These are phyloP conservation scores for Blepharisma undulans DNA, from an alignment of 169 alveolate species.

Conservation along the genomic window DNA sequence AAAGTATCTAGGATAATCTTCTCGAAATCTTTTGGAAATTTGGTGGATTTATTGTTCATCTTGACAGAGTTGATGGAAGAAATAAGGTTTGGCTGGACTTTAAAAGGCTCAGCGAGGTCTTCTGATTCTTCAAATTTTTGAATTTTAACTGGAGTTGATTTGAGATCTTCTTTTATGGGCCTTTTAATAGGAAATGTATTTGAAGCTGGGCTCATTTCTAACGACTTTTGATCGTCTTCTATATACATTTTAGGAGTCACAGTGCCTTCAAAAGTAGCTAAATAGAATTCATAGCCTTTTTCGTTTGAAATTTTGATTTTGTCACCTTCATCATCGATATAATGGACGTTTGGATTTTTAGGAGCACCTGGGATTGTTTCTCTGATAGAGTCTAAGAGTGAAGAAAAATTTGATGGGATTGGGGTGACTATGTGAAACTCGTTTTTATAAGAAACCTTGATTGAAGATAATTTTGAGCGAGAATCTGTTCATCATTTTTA, in stretches of 20 bases:
- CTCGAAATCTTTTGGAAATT: not conserved
- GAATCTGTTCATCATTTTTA: too few species aligned
- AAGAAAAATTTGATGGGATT: not conserved
- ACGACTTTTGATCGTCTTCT: not conserved
- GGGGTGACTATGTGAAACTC: not conserved
- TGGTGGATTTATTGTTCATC: not conserved
- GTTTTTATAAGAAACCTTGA: not conserved
- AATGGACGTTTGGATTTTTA: not conserved
- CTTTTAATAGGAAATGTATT: not conserved
- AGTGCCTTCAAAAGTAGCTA: not conserved
- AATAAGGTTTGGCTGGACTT: not conserved
- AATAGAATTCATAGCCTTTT: not conserved
- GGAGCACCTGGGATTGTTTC: not conserved
- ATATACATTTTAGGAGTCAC: not conserved
- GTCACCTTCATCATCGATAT: not conserved
- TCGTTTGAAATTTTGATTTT: not conserved
- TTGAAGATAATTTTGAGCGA: not conserved
- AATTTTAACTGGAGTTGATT: not conserved
- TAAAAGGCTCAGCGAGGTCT: not conserved
- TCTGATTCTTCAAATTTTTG: not conserved
- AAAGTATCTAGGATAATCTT: not conserved
- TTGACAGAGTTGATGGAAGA: not conserved
- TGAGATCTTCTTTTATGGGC: not conserved
- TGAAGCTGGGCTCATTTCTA: not conserved
- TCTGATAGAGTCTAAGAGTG: not conserved